Evolutionary conservation across 202 grass and related monocot species (phyloP), one percentile per base, ranked within the genome.

Genomic region (Carex arenaria): DNA sequence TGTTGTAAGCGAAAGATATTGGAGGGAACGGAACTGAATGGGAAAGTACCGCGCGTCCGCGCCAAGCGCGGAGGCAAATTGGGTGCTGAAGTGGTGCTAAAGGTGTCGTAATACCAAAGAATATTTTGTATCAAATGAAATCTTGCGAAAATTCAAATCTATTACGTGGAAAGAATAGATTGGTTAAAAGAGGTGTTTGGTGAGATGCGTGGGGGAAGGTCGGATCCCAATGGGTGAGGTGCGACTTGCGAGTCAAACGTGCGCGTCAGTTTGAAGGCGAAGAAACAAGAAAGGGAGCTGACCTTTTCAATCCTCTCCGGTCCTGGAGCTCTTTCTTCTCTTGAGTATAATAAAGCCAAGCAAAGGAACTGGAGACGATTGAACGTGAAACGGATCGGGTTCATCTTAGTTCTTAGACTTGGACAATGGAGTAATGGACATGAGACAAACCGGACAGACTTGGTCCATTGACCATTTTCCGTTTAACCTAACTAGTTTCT

Each of bases 231-330:
- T 55, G 28, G 30, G 13, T 7, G 22, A 36, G 73, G 31, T 42
- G 53, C 30, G 30, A 78, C 53, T 78, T 42, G 53, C 30, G 30
- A 78, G 73, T 78, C 73, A 57, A 78, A 78, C 73, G 73, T 78
- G 73, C 73, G 73, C 73, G 73, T 78, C 73, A 59, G 73, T 60
- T 78, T 78, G 73, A 78, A 77, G 72, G 51, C 26, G 51, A 76
- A 77, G 73, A 77, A 77, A 77, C 26, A 76, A 77, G 73, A 77
- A 77, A 77, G 1, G 72, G 49, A 75, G 31, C 13, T 68, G 15
- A 10, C 47, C 23, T 31, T 75, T 75, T 75, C 13, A 9, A 4
- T 22, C 2, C n/a, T 31, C 47, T 75, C 49, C 47, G 3, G 3
- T 55, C 55, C 55, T 10, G 0, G 34, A 36, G 34, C 34, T 40